A percentile compares a stretch with the other conserved stretches of the same genome.
phyloP scores from a whole-genome alignment of 768 basidiomycete genomes.

The Amyloporia xantha region DNA sequence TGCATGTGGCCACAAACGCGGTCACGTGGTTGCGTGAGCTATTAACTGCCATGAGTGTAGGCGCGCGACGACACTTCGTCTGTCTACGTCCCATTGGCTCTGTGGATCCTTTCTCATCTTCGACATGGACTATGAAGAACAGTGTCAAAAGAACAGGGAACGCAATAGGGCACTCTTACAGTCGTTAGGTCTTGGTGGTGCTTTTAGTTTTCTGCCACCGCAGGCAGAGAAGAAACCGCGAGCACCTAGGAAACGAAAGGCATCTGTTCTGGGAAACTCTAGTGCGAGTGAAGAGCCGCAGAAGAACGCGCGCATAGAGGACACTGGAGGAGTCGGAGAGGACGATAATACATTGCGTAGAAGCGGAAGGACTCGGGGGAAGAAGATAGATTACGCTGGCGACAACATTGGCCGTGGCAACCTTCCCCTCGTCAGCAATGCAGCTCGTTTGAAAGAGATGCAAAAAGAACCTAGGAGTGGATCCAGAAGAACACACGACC shows the following conservation, averaged over 20 bases:
- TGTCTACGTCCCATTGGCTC: too few relatives aligned
- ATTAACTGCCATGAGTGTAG: too few relatives aligned
- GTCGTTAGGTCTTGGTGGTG: conserved; percentile 39
- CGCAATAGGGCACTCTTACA: conserved; percentile 40
- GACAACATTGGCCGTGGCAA: conserved; percentile 12
- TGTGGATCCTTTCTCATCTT: too few relatives aligned
- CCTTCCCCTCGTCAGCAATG: conserved; percentile 7
- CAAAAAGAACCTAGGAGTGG: conserved; percentile 21
- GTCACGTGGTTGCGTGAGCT: too few relatives aligned
- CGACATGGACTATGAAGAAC: conserved; percentile 29
- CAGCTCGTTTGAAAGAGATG: conserved; percentile 18
- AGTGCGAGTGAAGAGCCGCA: conserved; percentile 11
- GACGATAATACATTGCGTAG: conserved; percentile 38
- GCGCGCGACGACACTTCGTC: too few relatives aligned
- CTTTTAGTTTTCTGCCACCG: conserved; percentile 24
- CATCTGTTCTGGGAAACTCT: conserved; percentile 26
- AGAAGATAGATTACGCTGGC: conserved; percentile 46
- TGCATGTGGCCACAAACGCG: too few relatives aligned
- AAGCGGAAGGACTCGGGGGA: conserved; percentile 60
- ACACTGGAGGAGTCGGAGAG: too few relatives aligned
- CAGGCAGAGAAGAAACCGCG: conserved; percentile 38
- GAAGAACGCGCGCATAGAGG: conserved; percentile 13
- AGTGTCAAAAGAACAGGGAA: conserved; percentile 30
- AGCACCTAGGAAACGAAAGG: conserved; percentile 19
- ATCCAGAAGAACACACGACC: conserved; percentile 34